These are phyloP conservation scores for Cornus controversa DNA, from an alignment of 148 eudicot species.

Conservation along the genomic window DNA sequence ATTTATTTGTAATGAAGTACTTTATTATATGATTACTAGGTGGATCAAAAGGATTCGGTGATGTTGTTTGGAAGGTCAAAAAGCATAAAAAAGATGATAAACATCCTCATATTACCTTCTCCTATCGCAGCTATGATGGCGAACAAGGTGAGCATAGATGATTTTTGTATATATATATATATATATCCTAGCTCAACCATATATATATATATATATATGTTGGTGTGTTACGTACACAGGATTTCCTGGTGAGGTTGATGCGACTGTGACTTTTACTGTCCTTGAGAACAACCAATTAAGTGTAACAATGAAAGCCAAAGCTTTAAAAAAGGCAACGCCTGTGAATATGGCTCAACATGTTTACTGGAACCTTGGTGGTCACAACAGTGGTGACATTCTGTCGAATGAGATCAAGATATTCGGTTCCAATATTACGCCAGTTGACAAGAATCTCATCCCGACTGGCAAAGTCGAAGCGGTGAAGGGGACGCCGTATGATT, in stretches of 20 bases:
- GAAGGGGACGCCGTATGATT: conserved; percentile 67
- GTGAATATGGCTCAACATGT: conserved; percentile 78
- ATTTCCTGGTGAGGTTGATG: conserved; percentile 67
- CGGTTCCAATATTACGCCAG: conserved; percentile 65
- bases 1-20: neutral
- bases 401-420: conserved; percentile 55
- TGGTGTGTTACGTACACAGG: conserved; percentile 36
- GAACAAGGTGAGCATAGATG: conserved; percentile 50
- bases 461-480: conserved; percentile 60
- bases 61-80: conserved; percentile 59
- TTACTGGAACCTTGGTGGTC: conserved; percentile 91
- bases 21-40: conserved; percentile 36
- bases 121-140: conserved; percentile 64
- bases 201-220: no score
- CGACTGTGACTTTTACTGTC: conserved; percentile 46
- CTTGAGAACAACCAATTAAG: conserved; percentile 24
- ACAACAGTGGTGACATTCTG: conserved; percentile 57
- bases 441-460: conserved; percentile 57
- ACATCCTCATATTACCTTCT: conserved; percentile 50
- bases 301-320: conserved; percentile 55
- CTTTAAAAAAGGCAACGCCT: conserved; percentile 79
- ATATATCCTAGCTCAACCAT: no score
- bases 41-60: conserved; percentile 66
- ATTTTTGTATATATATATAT: neutral
- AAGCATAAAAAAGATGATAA: conserved; percentile 33